Conservation (phyloP, 2,329 filamentous ascomycete genomes). For the Pochonia chlamydosporia region DNA sequence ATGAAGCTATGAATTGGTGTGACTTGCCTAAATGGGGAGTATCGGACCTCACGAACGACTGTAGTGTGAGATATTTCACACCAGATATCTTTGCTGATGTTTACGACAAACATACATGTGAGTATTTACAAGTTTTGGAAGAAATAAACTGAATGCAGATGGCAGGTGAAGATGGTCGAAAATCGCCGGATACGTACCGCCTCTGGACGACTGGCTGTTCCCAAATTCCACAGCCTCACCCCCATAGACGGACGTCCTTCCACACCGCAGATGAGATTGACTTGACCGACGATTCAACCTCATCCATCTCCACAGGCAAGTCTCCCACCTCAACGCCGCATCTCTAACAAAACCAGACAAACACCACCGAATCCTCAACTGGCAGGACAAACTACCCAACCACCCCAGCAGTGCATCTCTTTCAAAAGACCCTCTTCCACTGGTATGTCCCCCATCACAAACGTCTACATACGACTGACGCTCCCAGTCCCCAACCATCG, state of each 20-base stretch:
- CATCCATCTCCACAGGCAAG: neutral
- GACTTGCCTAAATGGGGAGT: neutral
- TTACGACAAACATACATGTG: no score
- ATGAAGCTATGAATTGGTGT: neutral
- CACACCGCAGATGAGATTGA: neutral
- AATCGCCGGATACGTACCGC: conserved; percentile 37
- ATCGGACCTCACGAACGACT: no score
- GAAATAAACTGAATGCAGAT: no score
- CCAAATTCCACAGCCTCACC: neutral
- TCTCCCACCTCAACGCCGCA: neutral
- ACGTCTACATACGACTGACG: neutral
- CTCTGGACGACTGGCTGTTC: conserved; percentile 27
- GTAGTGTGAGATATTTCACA: conserved; percentile 31
- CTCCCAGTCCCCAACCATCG: conserved; percentile 1
- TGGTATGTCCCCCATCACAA: neutral
- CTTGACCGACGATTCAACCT: neutral
- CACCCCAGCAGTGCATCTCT: neutral
- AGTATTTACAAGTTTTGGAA: no score
- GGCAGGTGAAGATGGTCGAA: conserved; percentile 35
- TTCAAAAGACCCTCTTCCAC: no score
- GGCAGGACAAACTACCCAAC: neutral
- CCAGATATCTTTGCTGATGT: no score
- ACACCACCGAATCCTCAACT: neutral
- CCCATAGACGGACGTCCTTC: neutral
- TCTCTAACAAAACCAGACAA: neutral